Evolutionary conservation across 768 basidiomycete genomes (phyloP), one percentile per base, ranked within the genome.

Genomic region (Podaxis sp.): DNA sequence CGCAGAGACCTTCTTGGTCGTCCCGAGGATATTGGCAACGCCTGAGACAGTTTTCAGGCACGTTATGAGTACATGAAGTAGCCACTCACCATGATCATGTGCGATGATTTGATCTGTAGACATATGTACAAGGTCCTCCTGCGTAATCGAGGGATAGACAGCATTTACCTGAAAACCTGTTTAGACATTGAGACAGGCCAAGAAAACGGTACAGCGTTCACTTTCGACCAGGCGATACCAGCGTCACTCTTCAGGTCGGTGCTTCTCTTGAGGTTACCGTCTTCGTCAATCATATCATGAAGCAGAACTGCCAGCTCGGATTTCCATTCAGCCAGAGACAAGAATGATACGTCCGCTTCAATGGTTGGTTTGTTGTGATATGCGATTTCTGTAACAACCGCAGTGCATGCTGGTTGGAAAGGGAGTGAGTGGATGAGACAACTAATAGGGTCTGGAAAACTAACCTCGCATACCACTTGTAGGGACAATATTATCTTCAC

Each of bases 391-490:
- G 87, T 88, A 2, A 87, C 85, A 28, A 87, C 85, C 4, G 86
- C 85, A 2, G 86, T 88, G 65, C 87, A 88, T 7, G 87, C 87
- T 87, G 60, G n/a, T 46, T 60, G 28, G 46, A 13, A 15, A 49
- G 55, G 60, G 37, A 11, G 41, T 51, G 33, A 62, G 44, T 37
- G 3, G 54, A 17, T 4, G 56, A 48, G 38, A 13, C 49, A 28
- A 46, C 50, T n/a, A 3, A 12, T n/a, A 17, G 37, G 30, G 33
- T 40, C 17, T 7, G 61, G 52, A 37, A 55, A 17, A 67, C 67
- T 33, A 62, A 85, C 85, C 84, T 66, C 84, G 78, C 86, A 87
- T 87, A 26, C 86, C 86, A 64, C 84, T 86, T 4, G 87, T 87
- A 4, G 87, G 86, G 13, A 88, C 86, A 54, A 87, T 80, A 64